Evolutionary conservation across 2,329 filamentous ascomycete genomes (phyloP).

Genomic region (Fusarium proliferatum): DNA sequence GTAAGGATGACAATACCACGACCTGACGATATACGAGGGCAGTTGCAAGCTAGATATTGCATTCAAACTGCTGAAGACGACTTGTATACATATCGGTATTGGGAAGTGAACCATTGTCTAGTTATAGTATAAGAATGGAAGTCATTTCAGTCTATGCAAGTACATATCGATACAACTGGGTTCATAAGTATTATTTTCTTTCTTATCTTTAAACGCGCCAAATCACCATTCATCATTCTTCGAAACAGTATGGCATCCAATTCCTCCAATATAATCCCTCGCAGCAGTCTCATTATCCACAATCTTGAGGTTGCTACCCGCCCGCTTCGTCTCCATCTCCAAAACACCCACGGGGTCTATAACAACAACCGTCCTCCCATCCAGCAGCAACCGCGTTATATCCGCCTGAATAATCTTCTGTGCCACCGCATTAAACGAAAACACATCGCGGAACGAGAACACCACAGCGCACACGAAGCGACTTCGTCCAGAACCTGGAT

Average conservation of each 20-base stretch:
- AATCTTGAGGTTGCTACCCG: slow-evolving; percentile 27
- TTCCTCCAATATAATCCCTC: slow-evolving; percentile 45
- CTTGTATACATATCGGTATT: neutral
- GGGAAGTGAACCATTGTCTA: too few species aligned
- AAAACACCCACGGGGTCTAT: slow-evolving; percentile 47
- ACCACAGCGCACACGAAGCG: slow-evolving; percentile 46
- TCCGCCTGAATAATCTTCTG: slow-evolving; percentile 46
- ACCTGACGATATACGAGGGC: neutral
- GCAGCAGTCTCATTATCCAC: slow-evolving; percentile 45
- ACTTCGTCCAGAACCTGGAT: slow-evolving; percentile 44
- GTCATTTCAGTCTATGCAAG: accelerated
- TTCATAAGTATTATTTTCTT: neutral
- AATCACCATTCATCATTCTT: slow-evolving; percentile 40
- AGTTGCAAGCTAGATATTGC: neutral
- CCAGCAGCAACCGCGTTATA: slow-evolving; percentile 40
- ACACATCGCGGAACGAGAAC: slow-evolving; percentile 49
- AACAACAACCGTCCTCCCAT: slow-evolving; percentile 45
- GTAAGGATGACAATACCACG: too few species aligned
- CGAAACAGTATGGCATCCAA: slow-evolving; percentile 44
- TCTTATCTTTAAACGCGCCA: accelerated
- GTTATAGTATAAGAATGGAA: accelerated
- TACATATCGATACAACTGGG: accelerated
- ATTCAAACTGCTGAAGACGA: accelerated
- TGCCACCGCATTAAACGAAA: slow-evolving; percentile 47
- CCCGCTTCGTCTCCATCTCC: slow-evolving; percentile 24